Evolutionary conservation across 2,329 filamentous ascomycete genomes (phyloP), one percentile per base, ranked within the genome.

Genomic region (Orbilia quercus): DNA sequence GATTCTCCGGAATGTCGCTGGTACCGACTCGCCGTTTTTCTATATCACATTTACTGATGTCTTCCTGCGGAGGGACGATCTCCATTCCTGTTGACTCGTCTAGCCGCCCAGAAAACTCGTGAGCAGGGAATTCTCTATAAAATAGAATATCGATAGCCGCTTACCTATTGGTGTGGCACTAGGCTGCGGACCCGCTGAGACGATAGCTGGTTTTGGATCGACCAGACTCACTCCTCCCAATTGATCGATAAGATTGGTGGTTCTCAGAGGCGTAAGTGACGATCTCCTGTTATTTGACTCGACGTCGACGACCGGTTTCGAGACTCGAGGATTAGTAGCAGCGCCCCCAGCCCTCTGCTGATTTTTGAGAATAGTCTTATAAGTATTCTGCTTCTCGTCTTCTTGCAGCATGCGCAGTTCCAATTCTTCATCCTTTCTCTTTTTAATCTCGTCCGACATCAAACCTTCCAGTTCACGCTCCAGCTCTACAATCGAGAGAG

Each of bases 311-410:
- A n/a, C 48, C 14, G 7, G 5, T 16, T 65, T 65, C 12, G 60
- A 47, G 4, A 28, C 7, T 20, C 55, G 4, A 22, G 28, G 12
- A 36, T 45, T 4, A 20, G 14, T 6, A 54, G 22, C 1, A 28
- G 25, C 28, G 9, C 5, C 28, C 28, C 28, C 28, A 18, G 42
- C 18, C 18, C 62, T 55, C 23, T 40, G 48, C 42, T 48, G 42
- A 18, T 66, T 28, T n/a, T 25, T 66, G 25, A 20, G 18, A 6
- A 66, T 16, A 28, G 42, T 50, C 36, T 47, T 54, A 25, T 66
- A 66, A 14, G 57, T 66, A n/a, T 9, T 54, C 14, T 57, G 62
- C 18, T 66, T 66, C 44, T 66, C 62, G 23, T 66, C 62, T 18
- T 66, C 62, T 42, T 66, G 62, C 42, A 66, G 12, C 62, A 50